Evolutionary conservation across 345 rosid genomes (phyloP).

Genomic region (Salix purpurea): DNA sequence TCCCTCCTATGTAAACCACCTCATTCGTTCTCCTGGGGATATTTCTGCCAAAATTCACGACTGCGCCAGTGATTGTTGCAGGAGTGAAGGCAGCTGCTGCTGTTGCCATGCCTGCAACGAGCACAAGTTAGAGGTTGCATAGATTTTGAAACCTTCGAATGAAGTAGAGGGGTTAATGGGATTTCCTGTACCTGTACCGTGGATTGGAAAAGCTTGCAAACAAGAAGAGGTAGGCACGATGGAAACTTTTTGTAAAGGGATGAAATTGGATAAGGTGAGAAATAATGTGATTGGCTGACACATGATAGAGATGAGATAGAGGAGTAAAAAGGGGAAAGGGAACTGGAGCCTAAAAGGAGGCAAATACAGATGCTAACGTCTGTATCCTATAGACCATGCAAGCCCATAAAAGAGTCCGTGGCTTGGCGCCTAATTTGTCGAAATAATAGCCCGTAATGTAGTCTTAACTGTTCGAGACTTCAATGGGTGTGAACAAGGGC

Average conservation of each 20-base stretch:
- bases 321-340: background rate
- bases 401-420: background rate
- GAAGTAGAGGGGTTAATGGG: background rate
- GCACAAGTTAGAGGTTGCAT: background rate
- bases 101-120: slow-evolving; percentile 13
- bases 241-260: background rate
- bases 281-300: background rate
- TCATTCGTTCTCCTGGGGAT: slow-evolving; percentile 10
- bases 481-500: background rate
- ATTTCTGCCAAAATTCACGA: slow-evolving; percentile 7
- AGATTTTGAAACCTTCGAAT: background rate
- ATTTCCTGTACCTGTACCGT: background rate
- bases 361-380: background rate
- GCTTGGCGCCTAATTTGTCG: background rate
- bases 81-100: slow-evolving; percentile 17
- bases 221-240: background rate
- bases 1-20: slow-evolving; percentile 34
- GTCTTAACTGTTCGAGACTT: too few relatives aligned
- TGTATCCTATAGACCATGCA: background rate
- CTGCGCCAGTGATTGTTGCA: slow-evolving; percentile 20
- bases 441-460: background rate
- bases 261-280: slow-evolving; percentile 4
- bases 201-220: background rate
- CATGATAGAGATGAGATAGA: background rate
- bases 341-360: background rate